Conservation (phyloP, 257 asterid species). For the Thymus mandschuricus region DNA sequence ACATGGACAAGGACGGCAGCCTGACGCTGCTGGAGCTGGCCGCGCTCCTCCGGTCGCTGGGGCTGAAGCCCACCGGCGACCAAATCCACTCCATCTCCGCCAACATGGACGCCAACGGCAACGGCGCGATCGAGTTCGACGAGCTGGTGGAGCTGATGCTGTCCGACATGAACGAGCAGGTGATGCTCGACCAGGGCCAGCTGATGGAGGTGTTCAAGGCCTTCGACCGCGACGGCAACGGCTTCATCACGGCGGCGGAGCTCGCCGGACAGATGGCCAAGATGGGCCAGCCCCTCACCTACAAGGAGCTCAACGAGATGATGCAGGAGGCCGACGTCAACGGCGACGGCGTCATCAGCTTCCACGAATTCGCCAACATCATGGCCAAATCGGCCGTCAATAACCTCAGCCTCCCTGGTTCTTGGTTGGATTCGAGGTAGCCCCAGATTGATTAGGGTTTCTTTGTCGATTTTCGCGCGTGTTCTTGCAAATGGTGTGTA, state of each 20-base stretch:
- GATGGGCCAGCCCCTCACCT: conserved; percentile 86
- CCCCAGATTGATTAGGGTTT: neutral
- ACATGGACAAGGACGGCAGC: conserved; percentile 93
- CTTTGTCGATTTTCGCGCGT: no score
- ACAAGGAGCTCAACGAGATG: conserved; percentile 75
- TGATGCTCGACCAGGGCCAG: conserved; percentile 63
- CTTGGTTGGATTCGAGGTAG: conserved; percentile 31
- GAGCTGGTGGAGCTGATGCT: conserved; percentile 62
- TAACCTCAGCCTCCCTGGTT: conserved; percentile 51
- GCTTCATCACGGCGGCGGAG: conserved; percentile 79
- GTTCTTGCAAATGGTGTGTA: no score
- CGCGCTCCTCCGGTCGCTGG: conserved; percentile 81
- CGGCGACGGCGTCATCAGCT: conserved; percentile 87
- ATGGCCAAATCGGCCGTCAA: conserved; percentile 79
- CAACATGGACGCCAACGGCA: conserved; percentile 77
- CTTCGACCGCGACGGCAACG: conserved; percentile 88
- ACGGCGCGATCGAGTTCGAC: conserved; percentile 80
- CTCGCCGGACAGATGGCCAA: conserved; percentile 89
- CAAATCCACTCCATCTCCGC: conserved; percentile 67
- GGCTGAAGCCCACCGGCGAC: conserved; percentile 73
- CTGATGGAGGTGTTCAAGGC: conserved; percentile 70
- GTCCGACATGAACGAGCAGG: conserved; percentile 61
- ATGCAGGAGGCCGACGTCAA: conserved; percentile 76
- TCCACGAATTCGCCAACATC: conserved; percentile 65
- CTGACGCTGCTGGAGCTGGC: conserved; percentile 80